Evolutionary conservation across 2,329 filamentous ascomycete genomes (phyloP).

Genomic region (Hirsutella rhossiliensis): DNA sequence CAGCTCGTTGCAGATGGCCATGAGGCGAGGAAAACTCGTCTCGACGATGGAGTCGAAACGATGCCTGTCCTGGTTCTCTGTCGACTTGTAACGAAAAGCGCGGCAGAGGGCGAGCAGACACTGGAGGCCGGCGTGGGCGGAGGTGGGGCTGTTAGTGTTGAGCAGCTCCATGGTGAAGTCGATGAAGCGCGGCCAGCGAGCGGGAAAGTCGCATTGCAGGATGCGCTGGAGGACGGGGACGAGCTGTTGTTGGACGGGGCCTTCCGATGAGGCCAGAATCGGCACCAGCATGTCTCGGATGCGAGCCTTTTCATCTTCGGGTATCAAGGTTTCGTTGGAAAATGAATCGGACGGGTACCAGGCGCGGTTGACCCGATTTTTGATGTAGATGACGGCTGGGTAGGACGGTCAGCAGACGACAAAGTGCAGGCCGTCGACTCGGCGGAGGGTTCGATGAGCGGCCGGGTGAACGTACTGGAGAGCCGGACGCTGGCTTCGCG

Average conservation of each 20-base stretch:
- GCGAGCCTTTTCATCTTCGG: slow-evolving; percentile 78
- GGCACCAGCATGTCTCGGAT: slow-evolving; percentile 84
- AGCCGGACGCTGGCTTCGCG: slow-evolving; percentile 75
- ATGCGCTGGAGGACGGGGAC: slow-evolving; percentile 93
- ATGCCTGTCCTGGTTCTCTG: slow-evolving; percentile 60
- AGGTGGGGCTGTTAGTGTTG: slow-evolving; percentile 72
- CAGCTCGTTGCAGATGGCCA: slow-evolving; percentile 77
- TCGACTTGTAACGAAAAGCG: slow-evolving; percentile 84
- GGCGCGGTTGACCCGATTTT: slow-evolving; percentile 89
- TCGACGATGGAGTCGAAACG: slow-evolving; percentile 95
- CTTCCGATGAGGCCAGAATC: slow-evolving; percentile 68
- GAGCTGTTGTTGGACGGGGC: slow-evolving; percentile 80
- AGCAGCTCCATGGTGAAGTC: slow-evolving; percentile 84
- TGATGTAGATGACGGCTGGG: slow-evolving; percentile 89
- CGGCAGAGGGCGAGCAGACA: slow-evolving; percentile 91
- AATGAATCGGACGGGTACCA: slow-evolving; percentile 74
- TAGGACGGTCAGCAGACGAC: slow-evolving; percentile 6
- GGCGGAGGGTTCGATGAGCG: slow-evolving; percentile 8
- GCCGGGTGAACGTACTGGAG: slow-evolving; percentile 53
- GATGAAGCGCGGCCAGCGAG: slow-evolving; percentile 89
- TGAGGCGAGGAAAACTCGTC: slow-evolving; percentile 75
- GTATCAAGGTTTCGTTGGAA: slow-evolving; percentile 60
- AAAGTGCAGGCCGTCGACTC: background rate
- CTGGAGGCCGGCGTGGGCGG: slow-evolving; percentile 86
- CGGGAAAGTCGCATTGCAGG: slow-evolving; percentile 88